Percentiles rank a stretch among this genome's conserved stretches.
Evolutionary conservation across 768 basidiomycete genomes (phyloP).

Genomic region (Nidula microcarpa): DNA sequence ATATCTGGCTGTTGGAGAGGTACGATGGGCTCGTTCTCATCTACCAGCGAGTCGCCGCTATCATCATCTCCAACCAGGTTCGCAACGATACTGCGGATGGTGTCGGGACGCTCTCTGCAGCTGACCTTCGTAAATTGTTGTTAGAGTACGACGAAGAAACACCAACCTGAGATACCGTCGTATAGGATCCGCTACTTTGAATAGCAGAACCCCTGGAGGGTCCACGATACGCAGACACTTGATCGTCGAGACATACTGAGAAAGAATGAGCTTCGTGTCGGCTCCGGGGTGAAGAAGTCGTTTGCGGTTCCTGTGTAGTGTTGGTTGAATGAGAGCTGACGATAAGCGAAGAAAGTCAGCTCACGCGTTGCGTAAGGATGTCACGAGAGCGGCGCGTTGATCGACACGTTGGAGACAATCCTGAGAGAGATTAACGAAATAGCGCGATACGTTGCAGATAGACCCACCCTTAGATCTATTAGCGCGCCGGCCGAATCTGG

Average conservation of each 20-base stretch:
- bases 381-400: slow-evolving; percentile 73
- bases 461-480: slow-evolving; percentile 73
- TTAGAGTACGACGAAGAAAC: slow-evolving; percentile 1
- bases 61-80: slow-evolving; percentile 86
- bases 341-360: slow-evolving; percentile 15
- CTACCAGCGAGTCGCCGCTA: slow-evolving; percentile 74
- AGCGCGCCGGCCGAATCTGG: slow-evolving; percentile 85
- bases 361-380: slow-evolving; percentile 76
- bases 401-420: slow-evolving; percentile 81
- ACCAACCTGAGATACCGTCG: slow-evolving; percentile 79
- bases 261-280: slow-evolving; percentile 86
- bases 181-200: slow-evolving; percentile 92
- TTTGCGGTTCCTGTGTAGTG: slow-evolving; percentile 61
- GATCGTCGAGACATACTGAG: slow-evolving; percentile 91
- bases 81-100: slow-evolving; percentile 90
- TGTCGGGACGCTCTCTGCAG: slow-evolving; percentile 79
- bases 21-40: slow-evolving; percentile 79
- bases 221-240: slow-evolving; percentile 88
- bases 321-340: not conserved
- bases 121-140: not conserved
- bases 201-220: slow-evolving; percentile 88
- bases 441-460: not conserved
- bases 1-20: slow-evolving; percentile 71
- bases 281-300: slow-evolving; percentile 95
- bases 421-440: slow-evolving; percentile 24